Base-by-base conservation (phyloP, 1,284 basidiomycete species). In the Crucibulum parvulum region DNA sequence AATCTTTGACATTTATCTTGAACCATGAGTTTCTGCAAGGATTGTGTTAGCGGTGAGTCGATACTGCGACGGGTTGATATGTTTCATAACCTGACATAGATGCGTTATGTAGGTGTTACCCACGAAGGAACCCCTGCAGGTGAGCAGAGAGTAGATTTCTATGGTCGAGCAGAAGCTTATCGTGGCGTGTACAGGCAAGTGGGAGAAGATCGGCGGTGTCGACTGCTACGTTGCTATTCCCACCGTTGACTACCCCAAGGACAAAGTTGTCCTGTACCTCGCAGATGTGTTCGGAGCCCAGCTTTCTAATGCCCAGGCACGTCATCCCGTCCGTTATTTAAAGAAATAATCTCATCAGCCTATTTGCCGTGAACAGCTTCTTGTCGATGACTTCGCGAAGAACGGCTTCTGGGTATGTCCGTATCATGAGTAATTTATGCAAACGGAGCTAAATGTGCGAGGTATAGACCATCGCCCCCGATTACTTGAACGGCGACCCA, bases 351-450 rank as follows among this genome's bases (percentile, higher is more conserved):
- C 24, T 24, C 24, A 24, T 24, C 24, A 24, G 24, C 24, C 24
- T 24, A 24, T 24, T 24, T 24, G 4, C 4, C 24, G 24, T 24
- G 34, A 13, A 8, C 67, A 90, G 87, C 79, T 90, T 36, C 76
- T 91, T 37, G 86, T 81, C 11, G 93, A 94, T 68, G 88, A 87
- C 69, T 93, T 89, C 74, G 91, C 92, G 15, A 79, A 78, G 35
- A 89, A 91, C 64, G 92, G 91, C 10, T 90, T 85, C 81, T 86
- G 87, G 73, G 85, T 86, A 60, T 37, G 70, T 45, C 38, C 31
- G 15, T 39, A 38, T 34, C n/a, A 16, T 9, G 11, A 13, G 11
- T 37, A 37, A 51, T 16, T 52, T n/a, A 35, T 16, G 31, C 58
- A 24, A 46, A 35, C 34, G 11, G n/a, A 31, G 37, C 51, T 5